Base-by-base conservation (phyloP, 148 eudicot genomes). In the Vaccinium myrtillus region DNA sequence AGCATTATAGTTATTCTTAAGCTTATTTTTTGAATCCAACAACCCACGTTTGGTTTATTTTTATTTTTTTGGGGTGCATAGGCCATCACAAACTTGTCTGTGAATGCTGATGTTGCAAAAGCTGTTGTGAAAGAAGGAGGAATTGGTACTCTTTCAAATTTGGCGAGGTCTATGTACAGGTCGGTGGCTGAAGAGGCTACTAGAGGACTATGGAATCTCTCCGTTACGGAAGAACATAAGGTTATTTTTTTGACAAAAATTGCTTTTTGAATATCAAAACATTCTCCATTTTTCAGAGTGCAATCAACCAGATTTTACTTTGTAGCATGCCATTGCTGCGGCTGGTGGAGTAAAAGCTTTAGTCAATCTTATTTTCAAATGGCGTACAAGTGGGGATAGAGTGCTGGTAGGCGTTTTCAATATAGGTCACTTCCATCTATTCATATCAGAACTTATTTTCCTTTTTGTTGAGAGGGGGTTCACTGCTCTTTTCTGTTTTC, bases 91-190 rank as follows among this genome's bases (percentile, higher is more conserved):
- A 97, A 94, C 90, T 91, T 97, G 87, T 97, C 99, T 1, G 95
- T 94, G 82, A 97, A 95, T 90, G 87, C 93, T 82, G 91, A 89
- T 84, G 96, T 95, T 85, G 98, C 99, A 53, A 97, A 95, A 91
- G 94, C 99, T 61, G 96, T 97, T 81, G 99, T 98, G n/a, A n/a
- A n/a, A n/a, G 98, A 93, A 73, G 98, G 95, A 80, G 99, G 99
- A 49, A 94, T 97, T 77, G 78, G 84, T 53, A 91, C 94, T 82
- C 98, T 97, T 81, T 92, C 92, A 18, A 90, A 87, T 85, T 86
- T 97, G 86, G 98, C 98, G n/a, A 92, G 89, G 89, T 95, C 99
- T 75, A 91, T 89, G 95, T 95, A 95, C 84, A 95, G 91, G 90
- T 87, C 92, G 89, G 98, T 95, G 14, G 99, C 96, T 10, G 98